A percentile compares a stretch with the other conserved stretches of the same genome.
Evolutionary conservation across 2,329 filamentous ascomycete genomes (phyloP).

Genomic region (Davidsoniella eucalypti): DNA sequence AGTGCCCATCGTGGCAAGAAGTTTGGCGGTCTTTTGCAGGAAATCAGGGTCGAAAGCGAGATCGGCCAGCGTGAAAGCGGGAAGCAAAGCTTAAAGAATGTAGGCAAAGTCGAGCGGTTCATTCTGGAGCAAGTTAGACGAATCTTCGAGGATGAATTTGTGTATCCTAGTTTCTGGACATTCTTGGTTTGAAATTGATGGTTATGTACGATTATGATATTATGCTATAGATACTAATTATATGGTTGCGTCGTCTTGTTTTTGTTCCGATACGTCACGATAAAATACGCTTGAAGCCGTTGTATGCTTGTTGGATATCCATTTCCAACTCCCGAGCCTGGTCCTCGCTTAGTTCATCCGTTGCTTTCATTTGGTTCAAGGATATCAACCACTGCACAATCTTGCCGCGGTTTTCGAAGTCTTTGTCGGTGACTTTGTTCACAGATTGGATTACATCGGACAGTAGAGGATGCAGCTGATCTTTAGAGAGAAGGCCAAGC

Average conservation of each 20-base stretch:
- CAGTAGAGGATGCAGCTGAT: conserved; percentile 85
- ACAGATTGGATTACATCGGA: conserved; percentile 94
- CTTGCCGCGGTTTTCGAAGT: conserved; percentile 91
- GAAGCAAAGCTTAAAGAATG: conserved; percentile 93
- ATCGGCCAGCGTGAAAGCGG: conserved; percentile 84
- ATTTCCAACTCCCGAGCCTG: conserved; percentile 79
- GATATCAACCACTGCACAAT: conserved; percentile 98
- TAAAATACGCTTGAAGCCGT: conserved; percentile 76
- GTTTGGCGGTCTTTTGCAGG: conserved; percentile 67
- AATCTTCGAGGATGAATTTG: conserved; percentile 97
- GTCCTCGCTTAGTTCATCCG: conserved; percentile 73
- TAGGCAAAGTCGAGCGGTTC: conserved; percentile 96
- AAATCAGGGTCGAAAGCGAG: conserved; percentile 93
- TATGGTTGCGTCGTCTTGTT: background rate
- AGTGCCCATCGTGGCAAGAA: conserved; percentile 14
- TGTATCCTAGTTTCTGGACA: conserved; percentile 97
- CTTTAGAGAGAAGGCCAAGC: conserved; percentile 82
- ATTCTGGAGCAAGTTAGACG: conserved; percentile 89
- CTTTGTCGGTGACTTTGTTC: conserved; percentile 87
- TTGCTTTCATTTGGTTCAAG: conserved; percentile 93
- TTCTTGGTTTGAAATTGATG: conserved; percentile 52
- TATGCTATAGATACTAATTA: background rate
- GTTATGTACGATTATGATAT: conserved; percentile 3
- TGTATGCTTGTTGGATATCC: conserved; percentile 87
- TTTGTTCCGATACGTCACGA: conserved; percentile 23